Percentiles rank a stretch among this genome's conserved stretches.
Evolutionary conservation across 805 yeast species (phyloP).

Genomic region (Tetrapisispora namnaoensis): DNA sequence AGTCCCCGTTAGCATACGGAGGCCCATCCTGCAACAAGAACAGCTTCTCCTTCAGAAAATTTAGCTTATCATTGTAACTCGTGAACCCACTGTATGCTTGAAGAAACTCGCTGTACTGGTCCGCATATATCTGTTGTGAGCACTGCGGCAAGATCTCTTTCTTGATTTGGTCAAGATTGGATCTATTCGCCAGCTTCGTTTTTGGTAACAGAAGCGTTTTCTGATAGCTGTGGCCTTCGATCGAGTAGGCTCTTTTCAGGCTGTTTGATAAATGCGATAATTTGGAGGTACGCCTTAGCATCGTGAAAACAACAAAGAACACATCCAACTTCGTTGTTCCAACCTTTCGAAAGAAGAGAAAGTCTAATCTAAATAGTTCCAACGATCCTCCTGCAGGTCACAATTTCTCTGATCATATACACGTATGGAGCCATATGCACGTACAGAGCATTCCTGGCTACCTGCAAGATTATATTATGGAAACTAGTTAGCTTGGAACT

Average conservation of each 20-base stretch:
- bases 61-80: slow-evolving; percentile 14
- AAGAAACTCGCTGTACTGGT: slow-evolving; percentile 40
- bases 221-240: background rate
- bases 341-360: too few relatives aligned
- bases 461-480: too few relatives aligned
- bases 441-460: too few relatives aligned
- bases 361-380: too few relatives aligned
- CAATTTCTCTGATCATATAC: too few relatives aligned
- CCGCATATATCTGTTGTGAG: slow-evolving; percentile 50
- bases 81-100: slow-evolving; percentile 7
- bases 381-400: too few relatives aligned
- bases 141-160: slow-evolving; percentile 40
- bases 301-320: background rate
- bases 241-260: background rate
- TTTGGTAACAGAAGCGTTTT: slow-evolving; percentile 54
- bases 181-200: slow-evolving; percentile 57
- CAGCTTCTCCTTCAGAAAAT: slow-evolving; percentile 28
- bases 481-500: too few relatives aligned
- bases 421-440: too few relatives aligned
- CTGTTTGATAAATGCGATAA: background rate
- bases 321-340: too few relatives aligned
- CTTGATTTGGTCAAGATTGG: slow-evolving; percentile 37
- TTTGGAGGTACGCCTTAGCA: background rate
- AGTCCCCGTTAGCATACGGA: slow-evolving; percentile 93
- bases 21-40: slow-evolving; percentile 94